These are phyloP conservation scores for Coprinopsis sp. DNA, from an alignment of 768 basidiomycete species.

Conservation along the genomic window DNA sequence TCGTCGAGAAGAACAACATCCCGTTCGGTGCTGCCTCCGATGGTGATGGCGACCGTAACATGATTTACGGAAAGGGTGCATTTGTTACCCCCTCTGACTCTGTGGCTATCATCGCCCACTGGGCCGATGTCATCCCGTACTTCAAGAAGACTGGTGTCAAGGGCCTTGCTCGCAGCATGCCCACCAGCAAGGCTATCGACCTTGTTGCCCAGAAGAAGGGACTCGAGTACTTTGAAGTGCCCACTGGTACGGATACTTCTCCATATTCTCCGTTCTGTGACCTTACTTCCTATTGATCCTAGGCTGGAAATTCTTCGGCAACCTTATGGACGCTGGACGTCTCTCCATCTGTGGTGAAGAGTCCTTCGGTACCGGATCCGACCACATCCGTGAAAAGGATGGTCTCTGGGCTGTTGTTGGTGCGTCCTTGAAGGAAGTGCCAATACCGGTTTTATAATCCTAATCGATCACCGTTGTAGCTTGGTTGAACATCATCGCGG, in stretches of 20 bases:
- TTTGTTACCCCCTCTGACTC: conserved; percentile 98
- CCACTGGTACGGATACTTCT: conserved; percentile 71
- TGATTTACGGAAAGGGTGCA: conserved; percentile 98
- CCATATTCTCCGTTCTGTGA: not conserved
- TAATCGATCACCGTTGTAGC: conserved; percentile 42
- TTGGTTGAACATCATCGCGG: conserved; percentile 96
- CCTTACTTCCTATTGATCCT: conserved; percentile 4
- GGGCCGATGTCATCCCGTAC: conserved; percentile 89
- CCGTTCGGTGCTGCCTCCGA: conserved; percentile 95
- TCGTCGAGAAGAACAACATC: conserved; percentile 81
- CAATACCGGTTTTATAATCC: conserved; percentile 1
- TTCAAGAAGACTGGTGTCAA: conserved; percentile 90
- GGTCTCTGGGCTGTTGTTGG: conserved; percentile 97
- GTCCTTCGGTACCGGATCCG: conserved; percentile 99
- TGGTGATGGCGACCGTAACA: conserved; percentile 97
- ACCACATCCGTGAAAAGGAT: conserved; percentile 99
- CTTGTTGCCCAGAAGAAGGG: conserved; percentile 48
- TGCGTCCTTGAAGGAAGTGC: conserved; percentile 32
- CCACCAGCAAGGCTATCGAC: conserved; percentile 91
- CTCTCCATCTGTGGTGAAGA: conserved; percentile 99
- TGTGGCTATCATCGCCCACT: conserved; percentile 98
- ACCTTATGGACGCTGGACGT: conserved; percentile 97
- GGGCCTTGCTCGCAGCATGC: conserved; percentile 96
- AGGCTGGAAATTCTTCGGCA: conserved; percentile 99
- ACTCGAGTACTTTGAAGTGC: conserved; percentile 91